Evolutionary conservation across 345 rosid genomes (phyloP), one percentile per base, ranked within the genome.

Genomic region (Angophora floribunda): DNA sequence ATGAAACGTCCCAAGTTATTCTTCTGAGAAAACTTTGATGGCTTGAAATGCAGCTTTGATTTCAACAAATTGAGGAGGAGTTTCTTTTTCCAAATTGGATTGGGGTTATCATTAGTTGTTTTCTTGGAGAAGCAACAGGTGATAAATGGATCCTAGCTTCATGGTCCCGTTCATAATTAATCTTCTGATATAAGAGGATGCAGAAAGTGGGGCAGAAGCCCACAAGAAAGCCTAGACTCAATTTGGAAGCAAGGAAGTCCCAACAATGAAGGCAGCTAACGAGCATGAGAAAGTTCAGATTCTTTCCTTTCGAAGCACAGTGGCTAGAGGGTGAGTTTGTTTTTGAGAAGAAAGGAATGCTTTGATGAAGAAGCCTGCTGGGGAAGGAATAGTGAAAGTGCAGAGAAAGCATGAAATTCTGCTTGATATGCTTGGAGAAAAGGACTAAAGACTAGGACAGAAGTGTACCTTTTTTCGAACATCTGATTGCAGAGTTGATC

Each of bases 161-260:
- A 87, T 87, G 41, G 82, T 89, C 89, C 85, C 91, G 93, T 92
- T 91, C 91, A 86, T 88, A 85, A 52, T 91, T 87, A 88, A 65
- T 88, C 89, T 61, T 86, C 85, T 90, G 91, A 90, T 92, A 88
- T 85, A 85, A 45, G 86, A 86, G 78, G 87, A 91, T 80, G 88
- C 52, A 87, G 85, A 85, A 89, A 75, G 84, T 75, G 49, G 92
- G 90, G 49, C 87, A 75, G 87, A 85, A 57, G 65, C 44, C 89
- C 88, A 41, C 92, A 93, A 93, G 93, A 92, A 90, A 93, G 87
- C 94, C 87, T 51, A 90, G 90, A 89, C 94, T 92, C 87, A 50
- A 88, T 89, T 85, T 22, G 85, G 92, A 96, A 95, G 96, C 92
- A 95, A 97, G 88, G 96, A 91, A 94, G 90, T 87, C 88, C 85